Evolutionary conservation across 2,329 filamentous ascomycete genomes (phyloP).

Genomic region (Aspergillus pseudotamarii): DNA sequence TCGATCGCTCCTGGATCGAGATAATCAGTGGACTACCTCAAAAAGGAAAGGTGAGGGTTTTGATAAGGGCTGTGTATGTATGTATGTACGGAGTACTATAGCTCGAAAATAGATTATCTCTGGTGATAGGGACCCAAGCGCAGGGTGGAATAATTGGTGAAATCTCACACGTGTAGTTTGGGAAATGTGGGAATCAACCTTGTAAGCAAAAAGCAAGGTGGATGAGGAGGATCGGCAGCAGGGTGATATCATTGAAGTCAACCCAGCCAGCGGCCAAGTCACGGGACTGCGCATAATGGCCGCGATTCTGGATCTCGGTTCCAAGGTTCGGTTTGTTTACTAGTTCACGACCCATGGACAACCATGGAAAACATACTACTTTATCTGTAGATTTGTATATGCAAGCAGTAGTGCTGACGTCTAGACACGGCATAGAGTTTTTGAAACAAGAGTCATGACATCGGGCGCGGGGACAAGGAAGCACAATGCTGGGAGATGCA

Average conservation of each 20-base stretch:
- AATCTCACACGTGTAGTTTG: not conserved
- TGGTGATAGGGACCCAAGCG: not conserved
- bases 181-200: not conserved
- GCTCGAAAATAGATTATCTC: not conserved
- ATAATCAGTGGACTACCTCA: not conserved
- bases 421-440: not conserved
- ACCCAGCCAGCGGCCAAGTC: conserved; percentile 13
- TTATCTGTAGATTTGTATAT: not conserved
- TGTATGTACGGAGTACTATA: too few species aligned
- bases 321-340: conserved; percentile 19
- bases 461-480: not conserved
- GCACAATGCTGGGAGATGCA: not conserved
- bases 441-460: conserved; percentile 2
- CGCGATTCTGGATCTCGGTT: conserved; percentile 18
- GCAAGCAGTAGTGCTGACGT: not conserved
- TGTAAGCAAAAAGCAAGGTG: conserved; percentile 12
- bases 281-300: conserved; percentile 30
- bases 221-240: conserved; percentile 4
- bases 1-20: not conserved
- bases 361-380: conserved; percentile 2
- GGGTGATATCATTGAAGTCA: conserved; percentile 21
- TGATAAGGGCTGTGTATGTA: not conserved
- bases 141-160: conserved; percentile 3
- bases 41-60: not conserved
- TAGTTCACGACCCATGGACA: conserved; percentile 6